phyloP scores from a whole-genome alignment of 257 asterid species.

The Leptodermis oblonga region DNA sequence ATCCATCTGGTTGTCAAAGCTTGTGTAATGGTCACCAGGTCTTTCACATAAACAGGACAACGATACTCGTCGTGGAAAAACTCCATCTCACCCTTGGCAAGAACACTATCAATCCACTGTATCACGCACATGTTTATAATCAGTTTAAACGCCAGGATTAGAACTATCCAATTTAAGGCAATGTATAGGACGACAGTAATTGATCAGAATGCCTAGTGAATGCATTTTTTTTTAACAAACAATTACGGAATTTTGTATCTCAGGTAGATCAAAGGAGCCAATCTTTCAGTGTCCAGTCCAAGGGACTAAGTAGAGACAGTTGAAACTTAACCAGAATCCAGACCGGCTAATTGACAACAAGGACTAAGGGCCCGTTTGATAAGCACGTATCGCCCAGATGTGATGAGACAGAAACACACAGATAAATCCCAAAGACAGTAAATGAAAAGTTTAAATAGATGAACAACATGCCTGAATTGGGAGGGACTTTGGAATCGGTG shows the following conservation, averaged over 20 bases:
- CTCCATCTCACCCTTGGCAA: slow-evolving; percentile 65
- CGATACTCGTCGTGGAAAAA: slow-evolving; percentile 90
- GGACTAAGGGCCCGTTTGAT: background rate
- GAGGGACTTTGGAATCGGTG: slow-evolving; percentile 86
- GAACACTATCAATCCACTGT: slow-evolving; percentile 91
- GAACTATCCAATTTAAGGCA: background rate
- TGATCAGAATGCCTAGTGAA: background rate
- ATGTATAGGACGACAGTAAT: background rate
- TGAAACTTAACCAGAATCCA: background rate
- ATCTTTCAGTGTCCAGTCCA: background rate
- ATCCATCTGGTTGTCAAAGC: slow-evolving; percentile 52
- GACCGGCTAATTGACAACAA: background rate
- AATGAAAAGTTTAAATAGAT: slow-evolving; percentile 9
- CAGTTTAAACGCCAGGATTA: slow-evolving; percentile 5
- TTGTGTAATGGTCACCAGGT: slow-evolving; percentile 53
- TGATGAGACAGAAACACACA: background rate
- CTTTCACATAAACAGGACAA: slow-evolving; percentile 88
- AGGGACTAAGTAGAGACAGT: background rate
- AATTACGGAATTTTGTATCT: background rate
- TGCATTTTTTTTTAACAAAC: background rate
- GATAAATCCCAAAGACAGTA: slow-evolving; percentile 1
- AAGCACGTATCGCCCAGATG: background rate
- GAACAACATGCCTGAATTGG: slow-evolving; percentile 65
- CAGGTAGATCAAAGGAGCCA: background rate
- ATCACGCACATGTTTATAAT: slow-evolving; percentile 18